Percentiles rank a stretch among this genome's conserved stretches.
phyloP scores from a whole-genome alignment of 2,329 filamentous ascomycete species.

The Fusarium humuli region DNA sequence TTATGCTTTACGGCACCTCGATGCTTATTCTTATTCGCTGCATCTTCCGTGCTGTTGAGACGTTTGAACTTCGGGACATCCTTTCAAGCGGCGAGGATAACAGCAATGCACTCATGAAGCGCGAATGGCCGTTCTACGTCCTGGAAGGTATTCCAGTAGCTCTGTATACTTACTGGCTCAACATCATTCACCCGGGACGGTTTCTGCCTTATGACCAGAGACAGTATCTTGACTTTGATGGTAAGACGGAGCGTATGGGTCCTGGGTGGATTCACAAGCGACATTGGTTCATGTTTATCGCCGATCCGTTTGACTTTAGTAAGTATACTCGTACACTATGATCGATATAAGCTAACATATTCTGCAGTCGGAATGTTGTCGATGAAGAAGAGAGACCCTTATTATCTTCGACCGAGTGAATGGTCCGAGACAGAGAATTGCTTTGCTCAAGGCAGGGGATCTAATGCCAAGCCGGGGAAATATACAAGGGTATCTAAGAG shows the following conservation, averaged over 20 bases:
- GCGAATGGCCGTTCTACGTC: constrained; percentile 61
- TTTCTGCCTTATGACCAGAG: constrained; percentile 54
- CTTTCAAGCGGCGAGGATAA: constrained; percentile 26
- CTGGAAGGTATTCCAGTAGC: constrained; percentile 60
- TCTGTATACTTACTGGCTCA: constrained; percentile 57
- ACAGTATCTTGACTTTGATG: constrained; percentile 56
- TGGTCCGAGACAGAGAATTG: constrained; percentile 37
- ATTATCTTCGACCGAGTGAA: constrained; percentile 36
- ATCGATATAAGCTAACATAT: neutral
- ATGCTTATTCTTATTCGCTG: constrained; percentile 42
- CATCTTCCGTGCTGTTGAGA: constrained; percentile 43
- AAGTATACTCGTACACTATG: neutral
- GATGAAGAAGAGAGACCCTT: constrained; percentile 41
- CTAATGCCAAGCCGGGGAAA: constrained; percentile 27
- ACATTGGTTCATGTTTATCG: constrained; percentile 29
- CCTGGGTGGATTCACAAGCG: constrained; percentile 45
- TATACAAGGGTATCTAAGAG: constrained; percentile 24
- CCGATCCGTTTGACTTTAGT: constrained; percentile 41
- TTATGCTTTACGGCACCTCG: constrained; percentile 47
- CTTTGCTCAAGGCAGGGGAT: constrained; percentile 43
- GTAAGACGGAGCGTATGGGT: constrained; percentile 50
- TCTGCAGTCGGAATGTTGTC: constrained; percentile 37
- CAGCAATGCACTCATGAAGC: constrained; percentile 49
- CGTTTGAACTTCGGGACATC: constrained; percentile 37
- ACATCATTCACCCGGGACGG: constrained; percentile 56